These are phyloP conservation scores for Vanrija sp. DNA, from an alignment of 1,284 basidiomycete genomes.

Conservation along the genomic window DNA sequence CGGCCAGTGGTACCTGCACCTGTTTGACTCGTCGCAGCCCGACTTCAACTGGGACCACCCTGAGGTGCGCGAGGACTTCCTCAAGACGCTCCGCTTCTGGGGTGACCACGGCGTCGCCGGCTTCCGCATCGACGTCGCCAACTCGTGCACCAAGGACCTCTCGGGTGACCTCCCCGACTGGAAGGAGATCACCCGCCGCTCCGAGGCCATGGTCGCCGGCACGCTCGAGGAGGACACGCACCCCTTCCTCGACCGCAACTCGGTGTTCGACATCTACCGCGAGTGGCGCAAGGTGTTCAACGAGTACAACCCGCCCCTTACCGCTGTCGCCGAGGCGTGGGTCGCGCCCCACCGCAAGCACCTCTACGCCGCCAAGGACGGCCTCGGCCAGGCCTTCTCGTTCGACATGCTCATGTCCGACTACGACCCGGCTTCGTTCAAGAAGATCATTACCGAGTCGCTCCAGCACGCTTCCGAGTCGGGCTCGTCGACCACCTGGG, in stretches of 20 bases:
- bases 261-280: constrained; percentile 35
- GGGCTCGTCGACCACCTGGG: constrained; percentile 38
- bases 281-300: constrained; percentile 44
- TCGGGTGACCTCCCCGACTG: constrained; percentile 3
- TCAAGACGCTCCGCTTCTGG: constrained; percentile 69
- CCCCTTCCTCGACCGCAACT: constrained; percentile 35
- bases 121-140: constrained; percentile 55
- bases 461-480: constrained; percentile 22
- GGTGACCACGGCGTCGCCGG: constrained; percentile 68
- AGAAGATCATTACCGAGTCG: constrained; percentile 23
- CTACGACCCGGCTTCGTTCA: constrained; percentile 23
- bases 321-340: constrained; percentile 45
- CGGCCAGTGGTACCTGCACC: constrained; percentile 68
- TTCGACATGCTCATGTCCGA: constrained; percentile 42
- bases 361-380: constrained; percentile 32
- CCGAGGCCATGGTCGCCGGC: constrained; percentile 14
- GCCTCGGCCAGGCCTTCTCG: constrained; percentile 42
- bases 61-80: constrained; percentile 60
- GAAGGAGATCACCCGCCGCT: constrained; percentile 14
- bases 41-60: constrained; percentile 75
- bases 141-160: constrained; percentile 33
- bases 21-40: constrained; percentile 67
- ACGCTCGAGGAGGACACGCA: constrained; percentile 22
- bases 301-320: constrained; percentile 41
- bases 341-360: constrained; percentile 33